Percentiles rank a stretch among this genome's conserved stretches.
Evolutionary conservation across 2,329 filamentous ascomycete species (phyloP).

Genomic region (Colletotrichum theobromicola): DNA sequence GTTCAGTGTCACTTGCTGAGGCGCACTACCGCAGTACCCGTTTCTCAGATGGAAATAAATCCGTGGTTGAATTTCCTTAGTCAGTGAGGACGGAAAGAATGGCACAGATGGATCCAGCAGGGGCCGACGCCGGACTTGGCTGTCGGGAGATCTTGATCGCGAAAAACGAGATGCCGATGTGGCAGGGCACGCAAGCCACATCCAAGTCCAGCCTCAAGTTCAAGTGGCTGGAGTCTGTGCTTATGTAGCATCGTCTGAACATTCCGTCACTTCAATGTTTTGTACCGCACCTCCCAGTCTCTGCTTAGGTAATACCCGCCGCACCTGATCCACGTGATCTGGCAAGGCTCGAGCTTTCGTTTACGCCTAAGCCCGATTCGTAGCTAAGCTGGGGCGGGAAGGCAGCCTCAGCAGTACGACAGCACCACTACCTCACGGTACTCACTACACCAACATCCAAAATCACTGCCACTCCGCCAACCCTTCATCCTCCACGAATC

Average conservation of each 20-base stretch:
- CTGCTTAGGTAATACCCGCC: not conserved
- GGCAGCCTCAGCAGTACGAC: slow-evolving; percentile 30
- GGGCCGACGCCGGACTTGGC: slow-evolving; percentile 13
- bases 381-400: slow-evolving; percentile 24
- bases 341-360: slow-evolving; percentile 22
- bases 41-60: not conserved
- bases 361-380: slow-evolving; percentile 21
- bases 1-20: slow-evolving; percentile 2
- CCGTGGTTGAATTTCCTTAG: not conserved
- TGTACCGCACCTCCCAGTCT: not conserved
- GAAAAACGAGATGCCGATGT: not conserved
- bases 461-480: not conserved
- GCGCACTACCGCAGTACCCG: not conserved
- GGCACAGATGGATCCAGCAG: not conserved
- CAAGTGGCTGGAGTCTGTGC: not conserved
- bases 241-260: not conserved
- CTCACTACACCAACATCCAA: slow-evolving; percentile 1
- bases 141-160: not conserved
- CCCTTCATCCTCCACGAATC: slow-evolving; percentile 4
- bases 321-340: slow-evolving; percentile 6
- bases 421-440: slow-evolving; percentile 11
- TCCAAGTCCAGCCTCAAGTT: too few relatives aligned
- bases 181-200: too few relatives aligned
- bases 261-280: not conserved
- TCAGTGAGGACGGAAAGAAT: not conserved